These are phyloP conservation scores for Allium cepa DNA, from an alignment of 106 monocot species.

Conservation along the genomic window DNA sequence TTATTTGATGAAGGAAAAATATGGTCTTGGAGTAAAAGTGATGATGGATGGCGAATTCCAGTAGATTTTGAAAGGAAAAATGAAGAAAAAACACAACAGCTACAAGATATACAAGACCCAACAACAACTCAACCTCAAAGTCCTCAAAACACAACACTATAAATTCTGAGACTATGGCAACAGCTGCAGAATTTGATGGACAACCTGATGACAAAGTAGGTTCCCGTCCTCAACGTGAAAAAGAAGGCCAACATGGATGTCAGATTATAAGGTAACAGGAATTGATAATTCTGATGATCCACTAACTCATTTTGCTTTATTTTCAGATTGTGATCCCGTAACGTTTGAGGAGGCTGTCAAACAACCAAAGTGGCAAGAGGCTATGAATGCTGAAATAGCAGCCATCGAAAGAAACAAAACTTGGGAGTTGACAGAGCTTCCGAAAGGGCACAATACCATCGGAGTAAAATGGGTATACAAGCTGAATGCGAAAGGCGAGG, in stretches of 20 bases:
- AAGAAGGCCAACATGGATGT: background rate
- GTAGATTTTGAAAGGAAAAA: background rate
- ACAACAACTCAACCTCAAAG: background rate
- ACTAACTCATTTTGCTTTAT: background rate
- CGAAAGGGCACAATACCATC: background rate
- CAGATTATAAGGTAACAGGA: background rate
- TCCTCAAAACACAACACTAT: background rate
- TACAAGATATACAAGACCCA: background rate
- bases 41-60: background rate
- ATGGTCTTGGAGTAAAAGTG: background rate
- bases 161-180: background rate
- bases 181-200: background rate
- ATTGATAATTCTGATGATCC: background rate
- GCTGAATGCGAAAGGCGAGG: background rate
- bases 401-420: background rate
- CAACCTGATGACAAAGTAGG: background rate
- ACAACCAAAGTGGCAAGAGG: background rate
- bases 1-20: background rate
- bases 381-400: background rate
- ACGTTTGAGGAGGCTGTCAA: too few relatives aligned
- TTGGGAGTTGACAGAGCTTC: background rate
- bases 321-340: too few relatives aligned
- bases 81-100: background rate
- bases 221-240: background rate
- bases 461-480: conserved; percentile 3